Conservation (phyloP, 2,329 filamentous ascomycete genomes). For the Pseudogymnoascus sp. region DNA sequence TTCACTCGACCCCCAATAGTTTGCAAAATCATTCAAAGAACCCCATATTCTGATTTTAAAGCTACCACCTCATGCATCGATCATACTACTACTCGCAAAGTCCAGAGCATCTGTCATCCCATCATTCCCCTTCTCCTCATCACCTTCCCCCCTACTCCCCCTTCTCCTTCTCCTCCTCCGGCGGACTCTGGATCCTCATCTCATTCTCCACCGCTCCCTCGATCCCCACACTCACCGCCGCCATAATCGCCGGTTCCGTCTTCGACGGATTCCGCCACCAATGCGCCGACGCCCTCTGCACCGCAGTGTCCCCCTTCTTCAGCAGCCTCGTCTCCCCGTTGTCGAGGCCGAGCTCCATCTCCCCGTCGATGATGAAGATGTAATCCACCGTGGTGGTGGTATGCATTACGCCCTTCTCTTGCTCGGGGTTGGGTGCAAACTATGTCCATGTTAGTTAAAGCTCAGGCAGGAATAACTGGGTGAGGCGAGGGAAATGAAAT, state of each 20-base stretch:
- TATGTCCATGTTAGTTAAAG: neutral
- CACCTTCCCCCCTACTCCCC: neutral
- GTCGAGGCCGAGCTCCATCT: constrained; percentile 33
- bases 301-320: constrained; percentile 31
- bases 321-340: constrained; percentile 33
- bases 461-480: too few relatives aligned
- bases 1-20: neutral
- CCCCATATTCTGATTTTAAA: neutral
- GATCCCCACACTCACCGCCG: neutral
- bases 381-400: constrained; percentile 36
- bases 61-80: neutral
- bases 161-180: neutral
- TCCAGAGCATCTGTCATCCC: neutral
- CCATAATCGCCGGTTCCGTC: constrained; percentile 18
- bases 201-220: neutral
- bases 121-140: neutral
- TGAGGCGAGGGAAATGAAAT: neutral
- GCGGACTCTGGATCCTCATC: neutral
- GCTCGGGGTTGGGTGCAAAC: neutral
- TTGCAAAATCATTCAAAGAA: neutral
- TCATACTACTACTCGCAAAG: neutral
- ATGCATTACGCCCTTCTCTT: constrained; percentile 28
- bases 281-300: constrained; percentile 38
- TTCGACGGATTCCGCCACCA: constrained; percentile 34
- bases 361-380: constrained; percentile 31